These are phyloP conservation scores for Sequoiadendron giganteum DNA, from an alignment of 75 land plant species.

Conservation along the genomic window DNA sequence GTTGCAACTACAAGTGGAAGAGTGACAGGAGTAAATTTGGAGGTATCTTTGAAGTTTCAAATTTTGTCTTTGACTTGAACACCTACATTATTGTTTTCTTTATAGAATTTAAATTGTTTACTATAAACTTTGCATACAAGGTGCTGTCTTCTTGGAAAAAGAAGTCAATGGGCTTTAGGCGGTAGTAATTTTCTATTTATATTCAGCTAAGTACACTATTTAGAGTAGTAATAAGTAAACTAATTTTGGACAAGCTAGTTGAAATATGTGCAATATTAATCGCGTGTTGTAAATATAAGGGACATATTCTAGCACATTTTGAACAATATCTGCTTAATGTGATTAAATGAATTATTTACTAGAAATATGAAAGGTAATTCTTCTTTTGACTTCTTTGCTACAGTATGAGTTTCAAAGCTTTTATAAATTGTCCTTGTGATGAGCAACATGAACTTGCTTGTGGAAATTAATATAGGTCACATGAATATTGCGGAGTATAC, in stretches of 20 bases:
- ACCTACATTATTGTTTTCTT: neutral
- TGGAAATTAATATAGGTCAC: no score
- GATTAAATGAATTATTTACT: neutral
- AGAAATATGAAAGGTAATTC: neutral
- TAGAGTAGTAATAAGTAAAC: neutral
- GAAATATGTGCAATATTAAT: neutral
- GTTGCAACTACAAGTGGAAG: slow-evolving; percentile 75
- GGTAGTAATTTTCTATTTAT: neutral
- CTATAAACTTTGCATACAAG: neutral
- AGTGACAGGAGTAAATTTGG: slow-evolving; percentile 48
- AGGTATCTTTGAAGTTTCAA: slow-evolving; percentile 28
- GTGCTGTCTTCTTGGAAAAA: neutral
- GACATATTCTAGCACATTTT: neutral
- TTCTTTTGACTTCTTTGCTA: neutral
- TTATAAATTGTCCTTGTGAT: no score
- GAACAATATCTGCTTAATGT: neutral
- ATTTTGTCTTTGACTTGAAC: neutral
- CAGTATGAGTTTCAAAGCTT: neutral
- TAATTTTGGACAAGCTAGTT: neutral
- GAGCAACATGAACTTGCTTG: no score
- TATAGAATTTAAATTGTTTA: neutral
- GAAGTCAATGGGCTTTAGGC: neutral
- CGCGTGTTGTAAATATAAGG: neutral
- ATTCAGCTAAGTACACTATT: neutral
- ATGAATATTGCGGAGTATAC: no score